Base-by-base conservation (phyloP, 2,329 filamentous ascomycete genomes). In the Clonostachys solani region DNA sequence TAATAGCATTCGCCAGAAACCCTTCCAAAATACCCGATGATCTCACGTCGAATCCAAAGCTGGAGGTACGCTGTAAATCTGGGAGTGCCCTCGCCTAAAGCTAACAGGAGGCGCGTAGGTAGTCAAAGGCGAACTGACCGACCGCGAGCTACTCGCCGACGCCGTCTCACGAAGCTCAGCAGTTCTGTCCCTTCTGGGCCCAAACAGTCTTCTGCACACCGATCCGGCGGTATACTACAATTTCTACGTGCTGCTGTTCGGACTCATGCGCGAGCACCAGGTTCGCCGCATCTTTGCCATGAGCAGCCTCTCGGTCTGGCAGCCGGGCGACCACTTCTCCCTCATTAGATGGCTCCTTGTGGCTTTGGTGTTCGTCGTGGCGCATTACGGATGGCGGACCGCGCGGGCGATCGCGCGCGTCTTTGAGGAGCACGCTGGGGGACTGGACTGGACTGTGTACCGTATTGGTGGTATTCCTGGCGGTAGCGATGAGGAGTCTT, bases 251-350 rank as follows among this genome's bases (percentile, higher is more conserved):
- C 45, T 33, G 12, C 42, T 61, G 38, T 48, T 62, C 33, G 48
- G 49, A 16, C 42, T 58, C 12, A 62, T 61, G 59, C 53, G 52
- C n/a, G 33, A 57, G 43, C 55, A 64, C 42, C 50, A 55, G 48
- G 61, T 65, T 38, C 29, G 51, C 5, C 59, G 66, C 12, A 62
- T 68, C 37, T 51, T 65, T 13, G 62, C 58, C 5, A 65, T 66
- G 60, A 51, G 58, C 8, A 68, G 64, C 6, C 40, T 63, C 9
- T 63, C 64, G 7, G 50, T 58, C 17, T 48, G 52, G 16, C 47
- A 50, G 1, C 46, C 52, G 0, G 50, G 58, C n/a, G 64, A 67
- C 40, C n/a, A 43, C 1, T 57, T 53, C 40, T 56, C 41, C 42
- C 38, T 54, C 16, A 45, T 49, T 2, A 51, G 33, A 12, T 51